Evolutionary conservation across 1,139 yeast genomes (phyloP), one percentile per base, ranked within the genome.

Genomic region (Geotrichum reessii): DNA sequence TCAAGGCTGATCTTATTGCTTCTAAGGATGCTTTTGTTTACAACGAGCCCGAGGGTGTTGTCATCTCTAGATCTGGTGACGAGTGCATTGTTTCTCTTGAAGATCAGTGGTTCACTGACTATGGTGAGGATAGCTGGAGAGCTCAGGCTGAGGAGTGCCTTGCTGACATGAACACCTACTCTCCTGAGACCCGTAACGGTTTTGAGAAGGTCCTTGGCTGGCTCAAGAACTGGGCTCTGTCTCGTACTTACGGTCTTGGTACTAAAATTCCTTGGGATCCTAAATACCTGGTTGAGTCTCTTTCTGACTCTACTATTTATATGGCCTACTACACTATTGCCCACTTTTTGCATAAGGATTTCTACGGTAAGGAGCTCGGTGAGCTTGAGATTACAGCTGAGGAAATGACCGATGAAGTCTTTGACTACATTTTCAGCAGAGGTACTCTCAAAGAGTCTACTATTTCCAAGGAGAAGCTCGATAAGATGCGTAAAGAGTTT

Each of bases 171-270:
- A 83, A 88, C 74, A 82, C 95, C 22, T 93, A 82, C 78, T 80
- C 86, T 57, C 79, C 85, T 59, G 99, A 93, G 78, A 89, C 96
- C 57, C 83, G 88, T 71, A 84, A 93, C 70, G 97, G 95, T 7
- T 92, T 93, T 69, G 97, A 92, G 75, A 93, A 92, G 74, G 96
- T 89, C 60, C 80, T 95, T 66, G 95, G 87, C 66, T 95, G 99
- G 99, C 83, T 95, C 71, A 89, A 87, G 77, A 92, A 91, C 78
- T 95, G 99, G 99, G 99, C 99, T 57, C 89, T 95, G 63, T 89
- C 96, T 61, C 88, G 99, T 80, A 86, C 95, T 63, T 95, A 89
- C 68, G 99, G 99, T 72, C 81, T 95, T 66, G 99, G 99, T 73
- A 86, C 98, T 61, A 86, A 80, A 73, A 83, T 95, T 66, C 99